A percentile compares a stretch with the other conserved stretches of the same genome.
Conservation (phyloP, 371 early-diverging fungal genomes). For the Syncephalis plumigaleata region DNA sequence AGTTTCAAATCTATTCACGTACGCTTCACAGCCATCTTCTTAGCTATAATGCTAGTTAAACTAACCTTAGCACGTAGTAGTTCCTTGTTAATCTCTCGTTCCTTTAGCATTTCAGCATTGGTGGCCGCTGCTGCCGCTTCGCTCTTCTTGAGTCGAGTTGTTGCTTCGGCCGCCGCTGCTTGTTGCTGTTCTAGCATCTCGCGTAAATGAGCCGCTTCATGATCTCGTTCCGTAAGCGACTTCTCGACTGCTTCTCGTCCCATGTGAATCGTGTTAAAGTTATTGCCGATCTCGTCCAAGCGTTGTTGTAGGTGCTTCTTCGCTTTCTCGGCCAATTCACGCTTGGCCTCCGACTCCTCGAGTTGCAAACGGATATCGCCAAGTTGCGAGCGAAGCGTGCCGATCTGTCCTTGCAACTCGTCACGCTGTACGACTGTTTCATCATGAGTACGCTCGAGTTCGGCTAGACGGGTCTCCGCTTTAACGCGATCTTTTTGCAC, state of each 20-base stretch:
- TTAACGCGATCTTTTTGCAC: slow-evolving; percentile 54
- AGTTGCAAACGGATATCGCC: slow-evolving; percentile 28
- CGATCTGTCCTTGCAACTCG: slow-evolving; percentile 26
- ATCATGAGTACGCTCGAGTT: slow-evolving; percentile 25
- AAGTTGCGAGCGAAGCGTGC: slow-evolving; percentile 19
- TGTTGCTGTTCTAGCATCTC: slow-evolving; percentile 56
- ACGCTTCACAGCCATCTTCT: too few relatives aligned
- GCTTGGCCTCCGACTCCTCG: slow-evolving; percentile 44
- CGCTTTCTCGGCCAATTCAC: slow-evolving; percentile 31
- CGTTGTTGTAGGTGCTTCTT: slow-evolving; percentile 50
- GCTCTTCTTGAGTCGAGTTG: slow-evolving; percentile 39
- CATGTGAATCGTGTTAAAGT: slow-evolving; percentile 37
- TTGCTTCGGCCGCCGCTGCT: slow-evolving; percentile 23
- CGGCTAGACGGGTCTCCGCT: slow-evolving; percentile 33
- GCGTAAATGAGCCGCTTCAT: slow-evolving; percentile 29
- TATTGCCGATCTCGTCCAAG: slow-evolving; percentile 52
- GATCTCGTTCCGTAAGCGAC: slow-evolving; percentile 26
- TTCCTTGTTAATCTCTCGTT: slow-evolving; percentile 35
- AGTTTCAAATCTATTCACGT: too few relatives aligned
- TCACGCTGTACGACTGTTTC: slow-evolving; percentile 25
- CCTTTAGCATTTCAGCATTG: slow-evolving; percentile 41
- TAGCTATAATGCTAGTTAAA: slow-evolving; percentile 8
- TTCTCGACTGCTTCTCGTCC: slow-evolving; percentile 38
- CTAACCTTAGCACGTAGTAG: slow-evolving; percentile 30
- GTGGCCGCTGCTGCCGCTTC: slow-evolving; percentile 30